Evolutionary conservation across 2,329 filamentous ascomycete genomes (phyloP), one percentile per base, ranked within the genome.

Genomic region (Aspergillus sp.): DNA sequence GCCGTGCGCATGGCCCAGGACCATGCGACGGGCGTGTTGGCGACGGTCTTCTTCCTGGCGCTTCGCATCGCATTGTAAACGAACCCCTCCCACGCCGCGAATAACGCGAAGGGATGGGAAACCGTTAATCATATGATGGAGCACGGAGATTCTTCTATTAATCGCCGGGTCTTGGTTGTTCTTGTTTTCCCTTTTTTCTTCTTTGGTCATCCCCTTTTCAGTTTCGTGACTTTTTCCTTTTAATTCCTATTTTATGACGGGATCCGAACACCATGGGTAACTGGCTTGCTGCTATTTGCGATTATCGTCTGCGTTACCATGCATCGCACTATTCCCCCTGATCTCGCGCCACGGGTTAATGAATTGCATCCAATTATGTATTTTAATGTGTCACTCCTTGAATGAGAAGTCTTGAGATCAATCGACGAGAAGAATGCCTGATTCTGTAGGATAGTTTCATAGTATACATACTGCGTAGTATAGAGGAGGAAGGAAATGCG

Each of bases 21-120:
- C 63, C 83, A 83, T 69, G 81, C 83, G 54, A 82, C 82, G 56
- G 79, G 80, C 56, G 68, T 79, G 46, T 71, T 87, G 57, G 82
- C 80, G 52, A 81, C 81, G 60, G 82, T 81, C 68, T 73, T 87
- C 63, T 75, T 85, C 58, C 80, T 82, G 54, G 74, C 84, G 56
- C 84, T 87, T 68, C 84, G 84, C 63, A 71, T 87, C 62, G 77
- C 85, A 62, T 73, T 88, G 72, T 89, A 84, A 20, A 52, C 24
- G 47, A 26, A n/a, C 2, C 36, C 36, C 16, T 29, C 36, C 36
- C 5, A 42, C 14, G 12, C 32, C 11, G 14, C 14, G 36, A n/a
- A 7, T 7, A 14, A 32, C 9, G 49, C 10, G 29, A 14, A 51
- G 20, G n/a, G 49, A 51, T 16, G 29, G 24, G n/a, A 14, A 11